Percentiles rank a stretch among this genome's conserved stretches.
Evolutionary conservation across 129 eudicot genomes (phyloP).

Genomic region (Pittosporum tobira): DNA sequence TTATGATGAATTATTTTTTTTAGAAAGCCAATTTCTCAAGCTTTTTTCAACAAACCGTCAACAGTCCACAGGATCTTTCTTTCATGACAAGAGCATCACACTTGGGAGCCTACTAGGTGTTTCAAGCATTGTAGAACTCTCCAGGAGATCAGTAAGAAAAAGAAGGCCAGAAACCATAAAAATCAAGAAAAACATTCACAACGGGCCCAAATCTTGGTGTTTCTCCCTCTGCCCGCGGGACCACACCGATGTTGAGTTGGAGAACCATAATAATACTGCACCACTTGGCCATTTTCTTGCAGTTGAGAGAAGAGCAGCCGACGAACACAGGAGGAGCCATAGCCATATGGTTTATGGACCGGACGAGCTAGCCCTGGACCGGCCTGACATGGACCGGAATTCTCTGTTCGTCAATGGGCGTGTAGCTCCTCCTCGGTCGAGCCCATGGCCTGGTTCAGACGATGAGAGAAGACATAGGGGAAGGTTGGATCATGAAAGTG

Average conservation of each 20-base stretch:
- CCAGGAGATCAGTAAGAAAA: conserved; percentile 58
- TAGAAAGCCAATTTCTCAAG: too few species aligned
- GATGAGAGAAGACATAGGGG: not conserved
- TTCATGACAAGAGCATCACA: conserved; percentile 57
- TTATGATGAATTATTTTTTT: too few species aligned
- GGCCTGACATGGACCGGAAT: conserved; percentile 32
- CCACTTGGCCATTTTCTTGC: conserved; percentile 70
- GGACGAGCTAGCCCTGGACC: conserved; percentile 47
- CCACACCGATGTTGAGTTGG: conserved; percentile 33
- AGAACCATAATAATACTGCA: conserved; percentile 33
- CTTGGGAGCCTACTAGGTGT: conserved; percentile 68
- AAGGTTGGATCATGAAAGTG: not conserved
- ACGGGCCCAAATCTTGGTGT: conserved; percentile 39
- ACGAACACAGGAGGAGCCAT: conserved; percentile 29
- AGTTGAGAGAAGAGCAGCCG: conserved; percentile 60
- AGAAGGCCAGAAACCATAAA: conserved; percentile 22
- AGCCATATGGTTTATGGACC: conserved; percentile 39
- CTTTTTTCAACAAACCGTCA: not conserved
- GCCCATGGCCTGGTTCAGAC: conserved; percentile 28
- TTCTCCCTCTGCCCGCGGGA: conserved; percentile 53
- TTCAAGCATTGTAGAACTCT: conserved; percentile 46
- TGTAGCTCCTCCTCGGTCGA: conserved; percentile 52
- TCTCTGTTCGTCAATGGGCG: conserved; percentile 60
- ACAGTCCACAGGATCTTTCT: conserved; percentile 70
- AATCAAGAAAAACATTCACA: conserved; percentile 28